Evolutionary conservation across 2,329 filamentous ascomycete species (phyloP), one percentile per base, ranked within the genome.

Genomic region (Alternaria solani): DNA sequence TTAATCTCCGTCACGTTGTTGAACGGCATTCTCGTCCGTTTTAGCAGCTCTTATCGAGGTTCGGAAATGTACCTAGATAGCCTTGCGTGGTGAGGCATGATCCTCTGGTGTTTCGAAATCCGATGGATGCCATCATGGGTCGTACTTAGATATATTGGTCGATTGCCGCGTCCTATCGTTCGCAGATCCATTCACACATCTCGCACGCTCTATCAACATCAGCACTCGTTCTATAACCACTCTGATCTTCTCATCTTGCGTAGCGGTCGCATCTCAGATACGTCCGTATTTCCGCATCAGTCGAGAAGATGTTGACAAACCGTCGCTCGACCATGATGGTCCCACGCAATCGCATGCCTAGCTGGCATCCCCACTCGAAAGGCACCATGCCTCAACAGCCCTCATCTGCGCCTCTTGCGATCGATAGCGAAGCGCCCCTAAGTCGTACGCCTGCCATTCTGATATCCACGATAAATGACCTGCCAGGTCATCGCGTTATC

Each of bases 291-390:
- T 23, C 20, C 51, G 25, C 43, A 41, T n/a, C 51, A 43, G 39
- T n/a, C 26, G 14, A 23, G 7, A 71, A 51, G 23, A 75, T 77
- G 72, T 68, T 77, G 62, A 77, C 75, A 58, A 77, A 77, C 63
- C 74, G 74, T 56, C 74, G 72, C 60, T 76, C 74, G 14, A 77
- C 71, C 26, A 74, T 77, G 75, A 72, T 74, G 60, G 63, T 72
- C n/a, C 66, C 72, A 23, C 64, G 66, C 11, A 66, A 57, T 47
- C 69, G 69, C 38, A 66, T 67, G 59, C 65, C 71, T 9, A 69
- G 62, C 53, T 75, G 69, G 68, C 64, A 72, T 36, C 66, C 69
- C 25, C 63, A 63, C 42, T 68, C 63, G n/a, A 72, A 64, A 54
- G 57, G 43, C 44, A 58, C 57, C 30, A 63, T 52, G 38, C 57